Evolutionary conservation across 768 basidiomycete genomes (phyloP).

Genomic region (Auricularia sp.): DNA sequence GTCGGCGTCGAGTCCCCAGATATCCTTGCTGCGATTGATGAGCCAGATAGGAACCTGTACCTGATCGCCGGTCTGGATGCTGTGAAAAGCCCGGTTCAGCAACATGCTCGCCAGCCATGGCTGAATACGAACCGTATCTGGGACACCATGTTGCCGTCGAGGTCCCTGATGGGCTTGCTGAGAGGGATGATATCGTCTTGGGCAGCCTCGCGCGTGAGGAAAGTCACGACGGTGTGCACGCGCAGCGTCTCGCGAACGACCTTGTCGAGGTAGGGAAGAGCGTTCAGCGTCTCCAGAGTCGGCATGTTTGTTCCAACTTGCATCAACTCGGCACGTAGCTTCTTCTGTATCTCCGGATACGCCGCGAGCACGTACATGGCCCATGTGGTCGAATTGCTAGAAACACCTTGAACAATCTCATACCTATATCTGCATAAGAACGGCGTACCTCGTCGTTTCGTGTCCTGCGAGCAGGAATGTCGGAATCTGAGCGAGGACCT

Average conservation of each 20-base stretch:
- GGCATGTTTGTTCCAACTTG: conserved; percentile 6
- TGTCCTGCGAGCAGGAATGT: conserved; percentile 45
- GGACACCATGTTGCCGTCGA: conserved; percentile 9
- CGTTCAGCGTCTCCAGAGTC: conserved; percentile 21
- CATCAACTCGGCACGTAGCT: conserved; percentile 12
- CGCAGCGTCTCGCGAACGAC: conserved; percentile 50
- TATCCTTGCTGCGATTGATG: no score
- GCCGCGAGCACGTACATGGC: conserved; percentile 25
- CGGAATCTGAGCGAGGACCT: conserved; percentile 35
- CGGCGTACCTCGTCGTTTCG: conserved; percentile 16
- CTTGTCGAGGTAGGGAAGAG: conserved; percentile 49
- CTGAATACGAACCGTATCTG: conserved; percentile 10
- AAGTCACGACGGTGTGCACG: conserved; percentile 46
- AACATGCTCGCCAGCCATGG: no score
- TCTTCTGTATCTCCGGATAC: conserved; percentile 21
- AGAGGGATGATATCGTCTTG: conserved; percentile 45
- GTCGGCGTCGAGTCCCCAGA: no score
- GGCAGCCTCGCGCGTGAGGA: conserved; percentile 22
- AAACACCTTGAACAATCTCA: no score
- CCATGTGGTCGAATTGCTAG: no score
- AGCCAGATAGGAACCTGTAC: no score
- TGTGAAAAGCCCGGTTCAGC: no score
- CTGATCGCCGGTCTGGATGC: no score
- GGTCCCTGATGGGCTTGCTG: conserved; percentile 19
- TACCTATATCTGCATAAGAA: no score